Evolutionary conservation across 352 stramenopile genomes (phyloP), one percentile per base, ranked within the genome.

Genomic region (Phytophthora hybrid): DNA sequence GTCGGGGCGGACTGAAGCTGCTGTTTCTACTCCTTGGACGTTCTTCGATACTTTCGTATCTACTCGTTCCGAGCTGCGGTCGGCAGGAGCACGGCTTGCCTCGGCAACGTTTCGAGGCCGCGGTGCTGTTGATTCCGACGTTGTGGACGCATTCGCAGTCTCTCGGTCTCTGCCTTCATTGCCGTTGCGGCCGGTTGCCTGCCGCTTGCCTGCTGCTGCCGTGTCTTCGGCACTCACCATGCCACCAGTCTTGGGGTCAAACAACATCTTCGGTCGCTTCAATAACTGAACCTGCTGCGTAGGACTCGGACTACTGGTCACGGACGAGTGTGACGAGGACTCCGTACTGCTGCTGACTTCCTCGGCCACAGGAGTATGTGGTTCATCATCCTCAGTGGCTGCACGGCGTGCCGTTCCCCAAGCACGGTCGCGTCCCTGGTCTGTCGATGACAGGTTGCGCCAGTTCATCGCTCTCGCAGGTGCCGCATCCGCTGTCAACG

Each of bases 251-350:
- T 89, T 93, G 1, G 80, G 88, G 39, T 94, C 86, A 73, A 92
- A 93, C 4, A 94, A 69, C 83, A 93, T 90, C 37, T 88, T 87
- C 32, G 85, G 77, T 62, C 87, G 80, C 63, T 90, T 84, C 51
- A 95, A 51, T 31, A 93, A 80, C 23, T 89, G 78, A 44, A 93
- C 63, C 19, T 80, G 77, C 23, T 79, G 69, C 39, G 53, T n/a
- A 23, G 29, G 70, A 46, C 29, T 69, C 1, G 54, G 41, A 39
- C 53, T 83, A 55, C 32, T 71, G 13, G 23, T 46, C n/a, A 51
- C 56, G 37, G 62, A 78, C 9, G 64, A 77, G 41, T 64, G 56
- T 0, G 68, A 75, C 7, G 69, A 77, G 2, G 52, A 71, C 14
- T 74, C 59, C 19, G 63, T 71, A 37, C 18, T 75, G 52, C 56